Base-by-base conservation (phyloP, 2,329 filamentous ascomycete species). In the Eutypa lata region DNA sequence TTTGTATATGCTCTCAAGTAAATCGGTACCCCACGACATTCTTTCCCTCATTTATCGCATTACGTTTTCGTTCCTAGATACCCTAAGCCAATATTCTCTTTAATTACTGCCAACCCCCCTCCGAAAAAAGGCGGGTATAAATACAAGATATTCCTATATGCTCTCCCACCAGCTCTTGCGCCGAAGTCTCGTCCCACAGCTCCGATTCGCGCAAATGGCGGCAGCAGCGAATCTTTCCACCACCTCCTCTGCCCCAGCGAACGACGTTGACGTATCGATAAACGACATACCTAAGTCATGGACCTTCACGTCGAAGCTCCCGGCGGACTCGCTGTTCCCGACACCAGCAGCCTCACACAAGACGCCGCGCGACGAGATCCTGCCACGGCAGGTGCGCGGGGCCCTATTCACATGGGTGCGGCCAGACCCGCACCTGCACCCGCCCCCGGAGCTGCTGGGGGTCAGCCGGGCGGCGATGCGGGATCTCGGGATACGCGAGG, bases 391-490 rank as follows among this genome's bases (percentile, higher is more conserved):
- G 69, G 94, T 99, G 40, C 90, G 87, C 67, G 83, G 86, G 54
- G 93, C 94, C 3, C 73, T 93, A 48, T 99, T 90, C 73, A 96
- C 92, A 8, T 99, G 87, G 78, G 91, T 99, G 19, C 85, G 91
- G 3, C 94, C 94, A 0, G 88, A 93, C 63, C 72, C 94, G 0
- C 88, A 93, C 63, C 72, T 78, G 19, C 81, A 86, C 24, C 77
- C 86, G 57, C 81, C 88, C 21, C 84, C 91, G 0, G 90, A 97
- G 65, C 77, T 99, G 16, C 80, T 97, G 2, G 88, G 84, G 7
- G 86, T 96, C 2, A 96, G 91, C 57, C 80, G 84, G 2, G 84
- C 84, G 2, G 93, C 92, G 0, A 77, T 97, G 73, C 78, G 78
- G 48, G 91, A 96, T 63, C 76, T 99, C n/a, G 89, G 90, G 0